Evolutionary conservation across 768 basidiomycete genomes (phyloP), one percentile per base, ranked within the genome.

Genomic region (Tricholoma bakamatsutake): DNA sequence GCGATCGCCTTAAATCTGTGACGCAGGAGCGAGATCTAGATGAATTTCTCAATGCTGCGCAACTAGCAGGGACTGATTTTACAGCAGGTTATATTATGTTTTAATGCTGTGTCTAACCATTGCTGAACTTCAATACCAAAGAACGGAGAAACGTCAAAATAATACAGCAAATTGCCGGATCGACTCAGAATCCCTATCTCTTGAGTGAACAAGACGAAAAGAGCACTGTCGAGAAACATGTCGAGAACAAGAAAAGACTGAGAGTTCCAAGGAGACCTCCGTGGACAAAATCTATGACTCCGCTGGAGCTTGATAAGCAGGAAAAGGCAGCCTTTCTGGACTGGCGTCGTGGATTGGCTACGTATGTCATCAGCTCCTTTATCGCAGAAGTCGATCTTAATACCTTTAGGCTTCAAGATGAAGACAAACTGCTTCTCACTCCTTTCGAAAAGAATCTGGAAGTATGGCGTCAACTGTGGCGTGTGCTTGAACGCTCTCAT

Each of bases 381-480:
- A 28, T 11, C n/a, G 28, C 46, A 48, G 9, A 27, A 24, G 54
- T 42, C 15, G 53, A 21, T 63, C 15, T 59, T 28, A n/a, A 45
- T 31, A 37, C 48, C 43, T 48, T 30, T 55, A 97, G 94, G 55
- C 75, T 98, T 11, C 93, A 96, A 66, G 93, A 97, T 64, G 77
- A 81, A 58, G 88, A 96, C 54, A 81, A 84, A 39, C 82, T 98
- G 28, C 80, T 98, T n/a, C 76, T 98, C 1, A 96, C 95, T 0
- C 96, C 94, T 4, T 99, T 97, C 65, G 97, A 99, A 67, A 88
- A 94, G 49, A 99, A 98, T 66, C 73, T 99, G 31, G 95, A 98
- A 76, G 97, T 99, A 11, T 98, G 97, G 96, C 78, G 97, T 42
- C 97, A 99, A 65, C 80, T 99, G 7, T 99, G 97, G 97, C 80